Base-by-base conservation (phyloP, 1,139 yeast genomes). In the Geotrichum citri-aurantii region DNA sequence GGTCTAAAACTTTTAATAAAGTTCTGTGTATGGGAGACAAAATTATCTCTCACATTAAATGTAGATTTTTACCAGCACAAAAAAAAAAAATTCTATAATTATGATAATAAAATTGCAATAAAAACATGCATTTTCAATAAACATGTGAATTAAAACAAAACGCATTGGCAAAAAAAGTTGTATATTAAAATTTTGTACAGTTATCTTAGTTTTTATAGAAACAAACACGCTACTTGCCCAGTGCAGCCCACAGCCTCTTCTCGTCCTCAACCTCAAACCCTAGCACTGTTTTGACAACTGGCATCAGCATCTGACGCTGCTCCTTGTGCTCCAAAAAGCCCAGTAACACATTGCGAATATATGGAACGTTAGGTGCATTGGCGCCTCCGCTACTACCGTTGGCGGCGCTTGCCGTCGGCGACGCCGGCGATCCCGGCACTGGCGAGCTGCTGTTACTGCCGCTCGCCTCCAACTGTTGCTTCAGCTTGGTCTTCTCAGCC, bases 311-410 rank as follows among this genome's bases (percentile, higher is more conserved):
- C 42, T 80, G 84, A 57, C 98, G 78, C 71, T 92, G 97, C n/a
- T 92, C 98, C 67, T 81, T 88, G 68, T 89, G 96, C 68, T 92
- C 97, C 62, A 93, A 74, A 70, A 87, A 93, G 1, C 97, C 97
- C 8, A 93, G 75, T 21, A 93, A 73, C 1, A 93, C 97, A 69
- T 93, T 93, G 70, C 88, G 88, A 57, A 91, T 79, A 70, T 93
- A 93, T 21, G 93, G 89, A 31, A 86, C 77, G 66, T 86, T 83
- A 24, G 78, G 54, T 14, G 55, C 46, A 8, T 11, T 23, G 5
- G 53, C 14, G 52, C 52, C n/a, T 2, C 37, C n/a, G 14, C 37
- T 31, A 11, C 14, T 31, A 12, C 8, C 31, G 31, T 31, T 49
- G 54, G 26, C 55, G 8, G 37, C 24, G 17, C 14, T 23, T 10